These are phyloP conservation scores for Esteya vermicola DNA, from an alignment of 2,329 filamentous ascomycete species.

Conservation along the genomic window DNA sequence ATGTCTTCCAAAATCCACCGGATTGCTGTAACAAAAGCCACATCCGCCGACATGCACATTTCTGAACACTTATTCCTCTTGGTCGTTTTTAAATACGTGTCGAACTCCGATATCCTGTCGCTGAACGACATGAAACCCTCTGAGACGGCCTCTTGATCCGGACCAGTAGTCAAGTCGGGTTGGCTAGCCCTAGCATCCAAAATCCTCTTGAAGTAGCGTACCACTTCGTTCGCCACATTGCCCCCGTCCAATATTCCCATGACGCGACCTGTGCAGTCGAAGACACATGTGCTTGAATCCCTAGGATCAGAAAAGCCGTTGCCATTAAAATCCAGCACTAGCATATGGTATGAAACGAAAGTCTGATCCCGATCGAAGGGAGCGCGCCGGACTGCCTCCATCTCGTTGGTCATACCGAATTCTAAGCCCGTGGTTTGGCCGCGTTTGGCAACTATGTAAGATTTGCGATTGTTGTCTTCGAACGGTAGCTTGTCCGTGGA, in stretches of 20 bases:
- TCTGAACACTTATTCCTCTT: no score
- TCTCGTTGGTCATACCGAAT: conserved; percentile 1
- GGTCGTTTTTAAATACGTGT: no score
- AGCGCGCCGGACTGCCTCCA: conserved; percentile 1
- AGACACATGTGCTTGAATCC: conserved; percentile 1
- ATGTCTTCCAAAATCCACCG: no score
- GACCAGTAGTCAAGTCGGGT: neutral
- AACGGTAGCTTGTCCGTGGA: neutral
- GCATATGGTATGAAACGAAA: neutral
- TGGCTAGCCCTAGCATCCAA: neutral
- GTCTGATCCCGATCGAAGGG: neutral
- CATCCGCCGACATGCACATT: no score
- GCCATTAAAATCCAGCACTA: neutral
- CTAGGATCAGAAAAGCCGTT: neutral
- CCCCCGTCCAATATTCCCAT: neutral
- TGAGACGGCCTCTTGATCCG: neutral
- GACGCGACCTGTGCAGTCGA: neutral
- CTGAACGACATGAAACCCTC: no score
- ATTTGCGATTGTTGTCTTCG: neutral
- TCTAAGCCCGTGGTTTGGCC: neutral
- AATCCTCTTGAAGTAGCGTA: neutral
- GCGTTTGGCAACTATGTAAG: neutral
- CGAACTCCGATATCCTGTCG: no score
- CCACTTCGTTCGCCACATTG: neutral
- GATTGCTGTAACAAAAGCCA: no score